Base-by-base conservation (phyloP, 2,329 filamentous ascomycete genomes). In the Rhynchosporium agropyri region DNA sequence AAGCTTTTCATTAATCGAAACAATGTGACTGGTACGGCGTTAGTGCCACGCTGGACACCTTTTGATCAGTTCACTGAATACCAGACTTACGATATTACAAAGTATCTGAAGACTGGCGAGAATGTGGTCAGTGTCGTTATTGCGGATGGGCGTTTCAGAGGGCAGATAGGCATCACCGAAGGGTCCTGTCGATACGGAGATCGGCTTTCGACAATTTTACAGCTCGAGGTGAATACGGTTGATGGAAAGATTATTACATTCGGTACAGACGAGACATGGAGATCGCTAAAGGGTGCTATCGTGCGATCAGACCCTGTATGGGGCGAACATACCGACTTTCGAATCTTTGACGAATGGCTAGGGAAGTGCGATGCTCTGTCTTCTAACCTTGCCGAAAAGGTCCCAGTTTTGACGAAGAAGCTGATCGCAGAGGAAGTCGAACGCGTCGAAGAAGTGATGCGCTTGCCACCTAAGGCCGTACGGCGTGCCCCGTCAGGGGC, bases 61-160 rank as follows among this genome's bases (percentile, higher is more conserved):
- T 85, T 84, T 65, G 70, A 77, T 0, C 71, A 79, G 46, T 76
- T 82, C 1, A 77, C 80, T 20, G 73, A 77, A 0, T 86, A 85
- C 64, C 78, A 84, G 61, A 80, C 78, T 0, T 83, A 80, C 60
- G 81, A 86, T 61, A 79, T 85, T 1, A 78, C 77, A 0, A 63
- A 73, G 0, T 72, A 80, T 0, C 61, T 84, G 0, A 59, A 57
- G 3, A 49, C 66, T 0, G 74, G 73, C 2, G 61, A 66, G 5
- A 83, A 83, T 65, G 72, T 71, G 0, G 69, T 82, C 26, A 77
- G 74, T 0, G 73, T 77, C 3, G 73, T 75, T 13, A 73, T 82
- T 28, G 80, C 74, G 2, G 80, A 82, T 65, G 81, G 82, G 3
- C 84, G 81, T 82, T 83, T 75, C 42, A 65, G 72, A 15, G 77